Evolutionary conservation across 179 eudicot species (phyloP), one percentile per base, ranked within the genome.

Genomic region (Amaranthus tricolor): DNA sequence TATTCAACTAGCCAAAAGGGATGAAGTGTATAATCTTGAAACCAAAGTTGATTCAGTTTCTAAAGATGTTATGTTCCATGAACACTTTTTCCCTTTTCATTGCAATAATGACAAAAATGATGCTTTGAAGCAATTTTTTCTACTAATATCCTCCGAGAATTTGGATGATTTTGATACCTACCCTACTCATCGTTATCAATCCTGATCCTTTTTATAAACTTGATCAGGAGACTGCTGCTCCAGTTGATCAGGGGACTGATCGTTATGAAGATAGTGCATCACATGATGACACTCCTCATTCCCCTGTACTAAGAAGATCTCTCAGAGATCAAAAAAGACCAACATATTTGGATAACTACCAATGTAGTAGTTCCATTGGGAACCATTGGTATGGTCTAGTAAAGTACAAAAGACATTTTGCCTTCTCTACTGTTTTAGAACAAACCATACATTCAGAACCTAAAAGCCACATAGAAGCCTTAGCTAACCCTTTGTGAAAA

Each of bases 351-450:
- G 24, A 24, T 24, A 24, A 24, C 24, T 24, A 24, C 1, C 24
- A 24, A 24, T 24, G 24, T 1, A 24, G 1, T 24, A 24, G 24
- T 24, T 24, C 24, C 1, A 0, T 24, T 24, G 24, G 1, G 1
- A 24, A 1, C 6, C 19, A 55, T 16, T 16, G 20, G 59, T 55
- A 20, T 7, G 2, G 19, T 6, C 11, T 57, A 0, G 10, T n/a
- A 2, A 0, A 17, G 3, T 57, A 7, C 9, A 24, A 24, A 24
- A 24, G 24, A 24, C 24, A 24, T 24, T 24, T 1, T 24, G 9
- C 21, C 6, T 6, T 17, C 4, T 7, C 19, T 0, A 2, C 24
- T 6, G 0, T 1, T 0, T 5, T 6, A 0, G 9, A 17, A 5
- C n/a, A n/a, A 0, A 21, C 1, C 6, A 0, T 17, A 5, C 2